Evolutionary conservation across 345 rosid genomes (phyloP), one percentile per base, ranked within the genome.

Genomic region (Syzygium oleosum): DNA sequence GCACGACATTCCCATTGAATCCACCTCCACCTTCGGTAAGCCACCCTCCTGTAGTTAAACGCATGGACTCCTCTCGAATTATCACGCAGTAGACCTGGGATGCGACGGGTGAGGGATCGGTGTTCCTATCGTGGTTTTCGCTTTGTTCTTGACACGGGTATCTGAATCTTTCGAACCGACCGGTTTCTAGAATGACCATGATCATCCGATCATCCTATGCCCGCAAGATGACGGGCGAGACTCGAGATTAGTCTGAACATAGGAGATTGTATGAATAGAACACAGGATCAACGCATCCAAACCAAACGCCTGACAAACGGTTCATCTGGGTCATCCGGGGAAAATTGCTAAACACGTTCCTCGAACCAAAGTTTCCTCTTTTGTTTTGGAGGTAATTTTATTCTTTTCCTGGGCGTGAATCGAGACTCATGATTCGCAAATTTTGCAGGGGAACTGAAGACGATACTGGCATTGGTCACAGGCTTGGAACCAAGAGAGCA

Each of bases 21-120:
- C 97, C 29, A 95, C 97, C 87, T 96, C 99, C 29, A 96, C 97
- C 87, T 96, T 96, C 88, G 99, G 99, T 96, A 93, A 92, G 84
- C 68, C 41, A 9, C 52, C 68, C 84, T n/a, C 27, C 7, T 25
- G 10, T 31, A 17, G 16, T 68, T 34, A 4, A 4, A 31, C 56
- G 29, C 7, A 68, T 17, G 43, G 43, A 10, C 41, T 1, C 79
- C 79, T 31, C 79, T 68, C 79, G 79, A 68, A 16, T 65, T 10
- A 17, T 16, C n/a, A 52, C 3, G 22, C 29, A 29, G 17, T n/a
- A 3, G 46, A 41, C 19, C 29, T 5, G 21, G 46, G 46, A 43
- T 43, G 43, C 43, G 43, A 4, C 43, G 43, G 43, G 43, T 41
- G 43, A 43, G 46, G 46, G 46, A 43, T 43, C 46, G 46, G 46